A percentile compares a stretch with the other conserved stretches of the same genome.
Evolutionary conservation across 2,329 filamentous ascomycete species (phyloP).

Genomic region (Aspergillus ustus): DNA sequence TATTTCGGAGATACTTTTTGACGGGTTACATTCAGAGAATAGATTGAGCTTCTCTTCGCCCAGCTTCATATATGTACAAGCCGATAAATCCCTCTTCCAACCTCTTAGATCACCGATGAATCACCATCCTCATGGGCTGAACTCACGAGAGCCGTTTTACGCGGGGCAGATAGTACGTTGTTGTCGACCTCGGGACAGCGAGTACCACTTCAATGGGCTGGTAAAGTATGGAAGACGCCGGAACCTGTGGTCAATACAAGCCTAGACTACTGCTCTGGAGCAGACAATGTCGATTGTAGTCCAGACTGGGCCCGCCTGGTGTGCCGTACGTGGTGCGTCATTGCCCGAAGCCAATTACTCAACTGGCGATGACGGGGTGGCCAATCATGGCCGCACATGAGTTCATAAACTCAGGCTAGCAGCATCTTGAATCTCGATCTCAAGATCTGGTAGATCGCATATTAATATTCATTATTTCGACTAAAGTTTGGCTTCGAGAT

Average conservation of each 20-base stretch:
- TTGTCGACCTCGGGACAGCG: not conserved
- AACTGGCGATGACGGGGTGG: not conserved
- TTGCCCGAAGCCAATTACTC: not conserved
- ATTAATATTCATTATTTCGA: too few species aligned
- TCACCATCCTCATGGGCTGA: not conserved
- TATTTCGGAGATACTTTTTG: too few species aligned
- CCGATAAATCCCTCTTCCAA: too few species aligned
- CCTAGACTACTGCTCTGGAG: too few species aligned
- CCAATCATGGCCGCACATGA: not conserved
- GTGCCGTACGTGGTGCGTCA: not conserved
- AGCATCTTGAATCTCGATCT: too few species aligned
- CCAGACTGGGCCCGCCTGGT: not conserved
- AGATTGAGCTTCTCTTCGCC: not conserved
- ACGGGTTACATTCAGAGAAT: not conserved
- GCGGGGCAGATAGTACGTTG: not conserved
- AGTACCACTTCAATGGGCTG: too few species aligned
- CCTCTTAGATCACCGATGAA: not conserved
- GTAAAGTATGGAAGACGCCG: not conserved
- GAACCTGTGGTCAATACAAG: not conserved
- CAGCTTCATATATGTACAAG: not conserved
- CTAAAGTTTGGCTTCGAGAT: not conserved
- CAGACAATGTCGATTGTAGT: not conserved
- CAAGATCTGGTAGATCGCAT: too few species aligned
- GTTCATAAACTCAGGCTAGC: too few species aligned
- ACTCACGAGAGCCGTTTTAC: too few species aligned